Base-by-base conservation (phyloP, 2,329 filamentous ascomycete genomes). In the Cordyceps militaris region DNA sequence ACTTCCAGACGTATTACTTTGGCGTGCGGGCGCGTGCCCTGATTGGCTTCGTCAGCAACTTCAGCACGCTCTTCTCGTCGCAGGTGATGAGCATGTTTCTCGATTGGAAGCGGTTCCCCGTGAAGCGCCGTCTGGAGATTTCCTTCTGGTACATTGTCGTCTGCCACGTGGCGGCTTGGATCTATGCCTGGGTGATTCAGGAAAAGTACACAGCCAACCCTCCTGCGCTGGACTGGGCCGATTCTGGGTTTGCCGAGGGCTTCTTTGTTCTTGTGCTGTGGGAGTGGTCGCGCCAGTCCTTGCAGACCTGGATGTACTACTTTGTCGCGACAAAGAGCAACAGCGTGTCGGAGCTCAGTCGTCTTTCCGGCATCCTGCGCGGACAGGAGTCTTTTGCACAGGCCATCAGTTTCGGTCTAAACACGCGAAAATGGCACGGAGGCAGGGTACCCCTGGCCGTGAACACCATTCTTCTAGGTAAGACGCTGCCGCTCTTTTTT, bases 231-330 rank as follows among this genome's bases (percentile, higher is more conserved):
- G 75, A 78, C 55, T 77, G 74, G 71, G 63, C 66, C 1, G 70
- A 70, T 32, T 66, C 70, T 23, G 77, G 76, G 0, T 79, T 78
- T 19, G 66, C 69, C 0, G 71, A 78, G 57, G 76, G 75, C 0
- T 74, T 78, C 58, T 79, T 79, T 51, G 77, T 79, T 3, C 60
- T 79, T 1, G 65, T 78, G 0, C 68, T 79, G 0, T 79, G 76
- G 78, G 70, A 73, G 8, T 81, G 81, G 61, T 69, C 78, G 2
- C 70, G 77, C 2, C 79, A 83, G 63, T 70, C 76, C 0, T 64
- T 81, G 21, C 79, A 82, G 64, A 82, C 81, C 56, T 82, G 77
- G 77, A 69, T 82, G 1, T 82, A 82, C 61, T 82, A 81, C 61
- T 68, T 83, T 19, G 67, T 83, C 1, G 76, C 79, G 0, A 80